Evolutionary conservation across 2,329 filamentous ascomycete genomes (phyloP), one percentile per base, ranked within the genome.

Genomic region (Diaporthe citriasiana): DNA sequence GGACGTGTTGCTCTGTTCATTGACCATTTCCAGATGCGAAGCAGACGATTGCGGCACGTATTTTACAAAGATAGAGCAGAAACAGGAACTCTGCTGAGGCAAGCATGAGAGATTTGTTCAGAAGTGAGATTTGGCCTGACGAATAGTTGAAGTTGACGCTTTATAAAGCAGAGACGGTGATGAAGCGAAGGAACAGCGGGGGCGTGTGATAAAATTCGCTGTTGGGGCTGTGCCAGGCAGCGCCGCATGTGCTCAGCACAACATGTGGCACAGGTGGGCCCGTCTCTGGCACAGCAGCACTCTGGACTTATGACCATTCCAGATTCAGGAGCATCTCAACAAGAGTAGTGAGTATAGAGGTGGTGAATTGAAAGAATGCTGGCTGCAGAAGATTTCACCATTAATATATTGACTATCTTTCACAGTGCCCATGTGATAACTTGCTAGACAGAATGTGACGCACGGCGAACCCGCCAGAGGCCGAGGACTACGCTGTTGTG

Each of bases 1-100:
- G 40, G 59, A 65, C 22, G 40, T 50, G 10, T 35, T 65, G 59
- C 59, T 65, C 59, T 65, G 59, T 65, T 65, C 15, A 47, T 65
- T 10, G 17, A 19, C 33, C 59, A 47, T 65, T n/a, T 33, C 35
- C 27, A 9, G 40, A n/a, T 50, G 53, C 27, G 19, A 35, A 56
- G 17, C 27, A 7, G 30, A 19, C 27, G 27, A 56, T 8, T 33
- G 30, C 5, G 3, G 9, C 4, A 22, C 4, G 17, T 33, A 22
- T 56, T 22, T 19, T 47, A 10, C 22, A 10, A 50, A 22, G 22
- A 9, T 3, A 3, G 45, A n/a, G n/a, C 8, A n/a, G 19, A 50
- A 22, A 50, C n/a, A n/a, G 4, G 6, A n/a, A n/a, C 2, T 50
- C 3, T n/a, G 22, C 22, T 9, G 27, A 2, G 4, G 7, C 4